phyloP scores from a whole-genome alignment of 306 rosid genomes.

The Quercus rubra region DNA sequence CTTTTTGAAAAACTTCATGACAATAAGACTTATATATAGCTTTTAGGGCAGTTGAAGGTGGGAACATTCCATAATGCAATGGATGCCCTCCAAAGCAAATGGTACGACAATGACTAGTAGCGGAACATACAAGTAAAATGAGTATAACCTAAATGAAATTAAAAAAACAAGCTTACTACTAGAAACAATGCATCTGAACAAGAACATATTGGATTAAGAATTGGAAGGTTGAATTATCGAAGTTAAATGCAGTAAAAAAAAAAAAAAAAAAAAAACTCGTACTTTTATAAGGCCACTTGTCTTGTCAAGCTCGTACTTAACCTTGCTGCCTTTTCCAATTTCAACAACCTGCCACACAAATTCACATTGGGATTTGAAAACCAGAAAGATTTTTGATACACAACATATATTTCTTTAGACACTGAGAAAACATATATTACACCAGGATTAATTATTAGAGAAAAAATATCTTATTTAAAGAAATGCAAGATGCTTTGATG shows the following conservation, averaged over 20 bases:
- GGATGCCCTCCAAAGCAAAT: too few relatives aligned
- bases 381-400: not conserved
- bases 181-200: not conserved
- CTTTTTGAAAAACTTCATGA: not conserved
- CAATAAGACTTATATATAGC: not conserved
- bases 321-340: conserved; percentile 93
- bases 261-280: not conserved
- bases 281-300: conserved; percentile 89
- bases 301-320: conserved; percentile 96
- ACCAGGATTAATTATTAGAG: not conserved
- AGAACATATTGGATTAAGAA: not conserved
- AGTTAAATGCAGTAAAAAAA: not conserved
- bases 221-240: not conserved
- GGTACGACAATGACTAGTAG: rapidly evolving
- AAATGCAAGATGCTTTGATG: too few relatives aligned
- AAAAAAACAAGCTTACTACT: not conserved
- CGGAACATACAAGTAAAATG: not conserved
- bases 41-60: not conserved
- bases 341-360: conserved; percentile 77
- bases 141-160: not conserved
- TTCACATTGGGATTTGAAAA: conserved; percentile 8
- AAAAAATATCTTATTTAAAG: too few relatives aligned
- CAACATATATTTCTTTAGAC: not conserved
- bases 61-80: too few relatives aligned
- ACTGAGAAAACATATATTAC: not conserved